phyloP scores from a whole-genome alignment of 805 yeast genomes.

The Pichia cephalocereana region DNA sequence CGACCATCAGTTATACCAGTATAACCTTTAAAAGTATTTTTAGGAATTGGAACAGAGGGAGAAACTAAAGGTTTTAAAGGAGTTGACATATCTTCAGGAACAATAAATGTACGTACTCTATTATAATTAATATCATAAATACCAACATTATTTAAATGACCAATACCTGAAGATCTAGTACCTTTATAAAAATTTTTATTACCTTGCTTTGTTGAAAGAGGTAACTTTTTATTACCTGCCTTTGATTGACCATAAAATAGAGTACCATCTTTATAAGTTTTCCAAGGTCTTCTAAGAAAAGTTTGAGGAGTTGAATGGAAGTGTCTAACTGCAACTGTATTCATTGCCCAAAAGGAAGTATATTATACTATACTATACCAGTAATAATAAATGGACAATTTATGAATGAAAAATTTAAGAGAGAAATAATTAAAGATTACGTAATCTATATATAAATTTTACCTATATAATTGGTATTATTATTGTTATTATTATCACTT shows the following conservation, averaged over 20 bases:
- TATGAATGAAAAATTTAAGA: no score
- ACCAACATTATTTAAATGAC: conserved; percentile 61
- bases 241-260: conserved; percentile 74
- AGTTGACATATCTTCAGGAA: conserved; percentile 41
- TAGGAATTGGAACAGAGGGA: conserved; percentile 59
- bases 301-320: conserved; percentile 15
- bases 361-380: no score
- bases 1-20: conserved; percentile 60
- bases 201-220: conserved; percentile 88
- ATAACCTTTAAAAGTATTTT: conserved; percentile 63
- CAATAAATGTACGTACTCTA: conserved; percentile 85
- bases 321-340: background rate
- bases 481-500: no score
- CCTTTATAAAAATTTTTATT: conserved; percentile 93
- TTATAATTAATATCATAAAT: conserved; percentile 71
- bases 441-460: no score
- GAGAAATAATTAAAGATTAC: no score
- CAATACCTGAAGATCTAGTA: conserved; percentile 91
- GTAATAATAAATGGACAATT: no score
- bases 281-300: conserved; percentile 79
- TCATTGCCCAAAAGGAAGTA: no score
- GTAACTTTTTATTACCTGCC: conserved; percentile 72
- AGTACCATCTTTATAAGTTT: conserved; percentile 71
- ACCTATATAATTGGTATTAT: no score
- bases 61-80: conserved; percentile 68